These are phyloP conservation scores for Pulveroboletus sp. DNA, from an alignment of 768 basidiomycete species.

Conservation along the genomic window DNA sequence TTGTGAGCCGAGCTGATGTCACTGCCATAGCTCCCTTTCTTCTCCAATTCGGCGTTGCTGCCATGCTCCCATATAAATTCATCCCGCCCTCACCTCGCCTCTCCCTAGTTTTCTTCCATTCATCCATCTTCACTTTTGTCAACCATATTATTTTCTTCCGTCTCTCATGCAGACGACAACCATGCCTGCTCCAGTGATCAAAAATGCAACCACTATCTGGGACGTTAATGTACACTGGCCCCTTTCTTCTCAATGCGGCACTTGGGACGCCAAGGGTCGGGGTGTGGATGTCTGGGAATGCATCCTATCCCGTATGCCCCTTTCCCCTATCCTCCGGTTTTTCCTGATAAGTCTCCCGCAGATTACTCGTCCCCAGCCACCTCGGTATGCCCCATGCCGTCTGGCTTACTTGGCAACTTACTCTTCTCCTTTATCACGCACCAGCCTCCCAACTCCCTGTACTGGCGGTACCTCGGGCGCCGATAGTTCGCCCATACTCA, in stretches of 20 bases:
- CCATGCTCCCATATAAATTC: constrained; percentile 29
- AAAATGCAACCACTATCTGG: constrained; percentile 68
- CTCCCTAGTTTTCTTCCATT: constrained; percentile 6
- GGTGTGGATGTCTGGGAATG: constrained; percentile 79
- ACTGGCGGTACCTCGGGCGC: constrained; percentile 48
- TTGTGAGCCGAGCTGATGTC: constrained; percentile 28
- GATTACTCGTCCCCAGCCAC: constrained; percentile 60
- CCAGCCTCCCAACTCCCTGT: constrained; percentile 42
- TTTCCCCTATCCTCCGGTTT: not conserved
- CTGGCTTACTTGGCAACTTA: not conserved
- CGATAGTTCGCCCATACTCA: constrained; percentile 22
- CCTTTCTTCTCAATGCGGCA: constrained; percentile 61
- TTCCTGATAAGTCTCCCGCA: constrained; percentile 24
- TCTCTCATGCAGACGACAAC: constrained; percentile 20
- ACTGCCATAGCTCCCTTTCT: constrained; percentile 29
- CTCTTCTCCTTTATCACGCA: constrained; percentile 14
- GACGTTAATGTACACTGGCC: constrained; percentile 64
- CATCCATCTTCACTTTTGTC: not conserved
- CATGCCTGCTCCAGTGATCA: constrained; percentile 39
- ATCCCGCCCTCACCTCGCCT: constrained; percentile 7
- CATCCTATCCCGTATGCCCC: constrained; percentile 52
- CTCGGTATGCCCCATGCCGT: constrained; percentile 22
- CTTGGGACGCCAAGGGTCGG: constrained; percentile 63
- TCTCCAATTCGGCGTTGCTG: constrained; percentile 25
- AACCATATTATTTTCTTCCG: not conserved